These are phyloP conservation scores for Microbotryum silenes-acaulis DNA, from an alignment of 1,284 basidiomycete genomes.

Conservation along the genomic window DNA sequence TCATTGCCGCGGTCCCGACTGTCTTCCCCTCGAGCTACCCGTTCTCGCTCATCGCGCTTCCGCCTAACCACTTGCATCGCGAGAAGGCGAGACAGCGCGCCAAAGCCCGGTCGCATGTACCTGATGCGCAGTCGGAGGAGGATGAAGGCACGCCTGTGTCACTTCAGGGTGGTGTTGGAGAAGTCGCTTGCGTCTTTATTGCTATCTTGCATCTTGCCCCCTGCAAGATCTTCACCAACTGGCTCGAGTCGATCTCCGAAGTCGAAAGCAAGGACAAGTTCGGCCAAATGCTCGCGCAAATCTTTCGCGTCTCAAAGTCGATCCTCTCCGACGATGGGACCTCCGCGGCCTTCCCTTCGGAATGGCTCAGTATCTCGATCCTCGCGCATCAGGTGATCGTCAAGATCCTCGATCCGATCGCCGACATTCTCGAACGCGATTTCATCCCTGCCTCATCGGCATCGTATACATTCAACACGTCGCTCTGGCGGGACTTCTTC, in stretches of 20 bases:
- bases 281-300: constrained; percentile 59
- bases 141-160: constrained; percentile 43
- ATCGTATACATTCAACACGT: constrained; percentile 62
- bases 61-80: background rate
- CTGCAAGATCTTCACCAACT: constrained; percentile 65
- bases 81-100: background rate
- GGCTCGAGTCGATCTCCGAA: constrained; percentile 68
- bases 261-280: constrained; percentile 79
- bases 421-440: constrained; percentile 64
- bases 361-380: constrained; percentile 89
- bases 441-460: constrained; percentile 64
- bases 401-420: constrained; percentile 77
- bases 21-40: constrained; percentile 91
- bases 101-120: background rate
- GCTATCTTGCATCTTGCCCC: constrained; percentile 74
- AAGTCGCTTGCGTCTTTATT: constrained; percentile 76
- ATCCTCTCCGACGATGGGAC: constrained; percentile 65
- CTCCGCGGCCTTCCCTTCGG: constrained; percentile 63
- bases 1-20: constrained; percentile 60
- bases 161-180: constrained; percentile 64
- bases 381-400: constrained; percentile 80
- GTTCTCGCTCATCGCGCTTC: constrained; percentile 67
- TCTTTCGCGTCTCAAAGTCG: constrained; percentile 74
- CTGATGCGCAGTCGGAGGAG: background rate
- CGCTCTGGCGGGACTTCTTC: constrained; percentile 75